Evolutionary conservation across 345 rosid species (phyloP), one percentile per base, ranked within the genome.

Genomic region (Eucalyptus globulus): DNA sequence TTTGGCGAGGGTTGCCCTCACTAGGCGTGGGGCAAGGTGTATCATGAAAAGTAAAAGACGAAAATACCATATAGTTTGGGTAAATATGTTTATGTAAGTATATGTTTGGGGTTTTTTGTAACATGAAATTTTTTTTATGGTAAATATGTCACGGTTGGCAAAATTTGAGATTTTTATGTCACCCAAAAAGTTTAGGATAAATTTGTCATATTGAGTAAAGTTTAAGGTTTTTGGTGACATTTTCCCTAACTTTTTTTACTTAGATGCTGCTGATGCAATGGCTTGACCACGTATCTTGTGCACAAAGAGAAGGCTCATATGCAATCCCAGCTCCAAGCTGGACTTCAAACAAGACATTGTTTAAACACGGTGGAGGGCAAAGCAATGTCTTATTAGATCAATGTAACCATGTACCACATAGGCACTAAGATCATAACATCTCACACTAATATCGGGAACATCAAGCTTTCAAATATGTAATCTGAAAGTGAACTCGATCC

Each of bases 141-240:
- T 1, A 16, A 51, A 7, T 51, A 51, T 7, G 22, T 51, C 54
- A 51, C 2, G 1, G 2, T 51, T 3, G 22, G 9, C 22, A 51
- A 51, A 51, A 51, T 51, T 51, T 6, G 4, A 17, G 54, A 1
- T 51, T 51, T 51, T 17, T 51, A 0, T 51, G 3, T 51, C 2
- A 1, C 22, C 0, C 7, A 51, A 51, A 51, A 16, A 1, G 4
- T 51, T 51, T 7, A 6, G 22, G 9, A 0, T 51, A 16, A 51
- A 51, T 51, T 51, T 51, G 4, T 51, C 54, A 51, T 51, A 51
- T 51, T 51, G 4, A 51, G 22, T 51, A 51, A 51, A 51, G 4
- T 51, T 51, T 51, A 17, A 51, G 54, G 22, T 51, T 51, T 51
- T 51, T 17, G 1, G 22, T 51, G 22, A 51, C 9, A 17, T 51